A percentile compares a stretch with the other conserved stretches of the same genome.
Conservation (phyloP, 106 monocot genomes). For the Dioscorea alata region DNA sequence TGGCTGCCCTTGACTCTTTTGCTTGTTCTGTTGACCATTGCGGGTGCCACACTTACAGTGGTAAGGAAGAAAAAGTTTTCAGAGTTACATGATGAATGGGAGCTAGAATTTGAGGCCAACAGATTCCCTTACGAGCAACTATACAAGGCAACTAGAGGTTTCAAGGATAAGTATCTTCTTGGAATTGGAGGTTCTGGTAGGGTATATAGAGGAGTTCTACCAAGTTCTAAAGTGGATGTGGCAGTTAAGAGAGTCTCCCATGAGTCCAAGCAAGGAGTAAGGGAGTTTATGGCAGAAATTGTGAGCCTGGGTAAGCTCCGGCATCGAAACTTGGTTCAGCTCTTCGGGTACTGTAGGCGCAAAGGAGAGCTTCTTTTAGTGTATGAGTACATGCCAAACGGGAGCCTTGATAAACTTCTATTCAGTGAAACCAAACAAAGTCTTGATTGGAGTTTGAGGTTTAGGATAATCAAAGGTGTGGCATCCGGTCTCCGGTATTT, state of each 20-base stretch:
- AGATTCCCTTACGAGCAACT: neutral
- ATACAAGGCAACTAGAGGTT: conserved; percentile 1
- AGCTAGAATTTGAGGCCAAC: neutral
- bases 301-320: neutral
- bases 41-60: neutral
- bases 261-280: neutral
- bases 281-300: conserved; percentile 7
- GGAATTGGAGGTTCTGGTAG: neutral
- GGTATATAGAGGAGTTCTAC: too few relatives aligned
- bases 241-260: conserved; percentile 6
- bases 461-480: conserved; percentile 4
- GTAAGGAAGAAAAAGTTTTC: neutral
- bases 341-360: conserved; percentile 10
- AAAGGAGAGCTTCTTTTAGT: conserved; percentile 10
- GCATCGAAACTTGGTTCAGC: conserved; percentile 5
- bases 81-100: conserved; percentile 10
- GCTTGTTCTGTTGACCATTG: neutral
- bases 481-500: conserved; percentile 7
- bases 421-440: neutral
- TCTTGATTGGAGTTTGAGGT: neutral
- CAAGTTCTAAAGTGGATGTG: neutral
- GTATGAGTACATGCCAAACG: conserved; percentile 6
- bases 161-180: conserved; percentile 3
- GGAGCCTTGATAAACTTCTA: conserved; percentile 10
- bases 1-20: neutral